phyloP scores from a whole-genome alignment of 2,329 filamentous ascomycete species.

The Colletotrichum scovillei region DNA sequence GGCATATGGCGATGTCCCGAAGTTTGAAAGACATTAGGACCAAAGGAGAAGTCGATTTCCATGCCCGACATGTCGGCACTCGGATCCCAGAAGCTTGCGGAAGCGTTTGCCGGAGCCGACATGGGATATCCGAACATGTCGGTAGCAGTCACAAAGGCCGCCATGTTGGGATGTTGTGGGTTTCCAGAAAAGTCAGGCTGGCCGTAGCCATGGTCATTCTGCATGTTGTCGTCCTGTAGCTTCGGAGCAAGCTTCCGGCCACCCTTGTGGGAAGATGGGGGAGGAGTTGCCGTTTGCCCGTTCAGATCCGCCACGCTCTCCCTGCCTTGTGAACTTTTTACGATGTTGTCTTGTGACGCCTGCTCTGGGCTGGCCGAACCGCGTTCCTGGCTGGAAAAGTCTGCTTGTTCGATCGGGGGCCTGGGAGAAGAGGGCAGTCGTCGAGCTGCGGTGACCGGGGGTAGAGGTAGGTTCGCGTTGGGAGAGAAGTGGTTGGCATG shows the following conservation, averaged over 20 bases:
- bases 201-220: constrained; percentile 66
- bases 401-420: constrained; percentile 48
- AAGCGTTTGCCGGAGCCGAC: constrained; percentile 64
- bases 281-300: constrained; percentile 69
- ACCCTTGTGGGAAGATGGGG: constrained; percentile 67
- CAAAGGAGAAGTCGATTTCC: constrained; percentile 68
- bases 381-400: constrained; percentile 45
- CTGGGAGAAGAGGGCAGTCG: constrained; percentile 69
- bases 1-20: constrained; percentile 59
- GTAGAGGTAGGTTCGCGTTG: constrained; percentile 63
- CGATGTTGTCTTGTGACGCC: constrained; percentile 44
- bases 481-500: constrained; percentile 72
- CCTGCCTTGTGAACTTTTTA: constrained; percentile 60
- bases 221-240: constrained; percentile 60
- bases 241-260: constrained; percentile 66
- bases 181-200: constrained; percentile 62
- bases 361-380: constrained; percentile 37
- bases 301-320: constrained; percentile 50
- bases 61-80: constrained; percentile 62
- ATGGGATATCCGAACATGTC: constrained; percentile 72
- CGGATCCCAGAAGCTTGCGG: constrained; percentile 69
- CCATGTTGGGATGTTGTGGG: constrained; percentile 61
- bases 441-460: constrained; percentile 69
- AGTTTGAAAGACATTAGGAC: constrained; percentile 56
- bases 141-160: constrained; percentile 57